phyloP scores from a whole-genome alignment of 2,329 filamentous ascomycete genomes.

The Mollisia scopiformis region DNA sequence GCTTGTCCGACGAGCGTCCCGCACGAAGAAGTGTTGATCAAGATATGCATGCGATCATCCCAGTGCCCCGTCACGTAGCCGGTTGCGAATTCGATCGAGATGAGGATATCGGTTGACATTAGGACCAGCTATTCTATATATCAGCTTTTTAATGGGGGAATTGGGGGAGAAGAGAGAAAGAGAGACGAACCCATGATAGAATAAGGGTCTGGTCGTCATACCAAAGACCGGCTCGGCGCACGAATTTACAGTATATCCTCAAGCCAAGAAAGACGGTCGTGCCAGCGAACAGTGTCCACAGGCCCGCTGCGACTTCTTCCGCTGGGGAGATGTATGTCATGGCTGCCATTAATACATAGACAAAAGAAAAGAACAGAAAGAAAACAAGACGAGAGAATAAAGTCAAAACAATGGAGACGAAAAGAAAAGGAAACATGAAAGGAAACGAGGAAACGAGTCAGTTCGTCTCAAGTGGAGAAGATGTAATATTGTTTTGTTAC shows the following conservation, averaged over 20 bases:
- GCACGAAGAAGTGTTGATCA: constrained; percentile 45
- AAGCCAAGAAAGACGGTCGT: constrained; percentile 22
- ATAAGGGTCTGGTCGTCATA: constrained; percentile 28
- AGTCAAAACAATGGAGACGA: background rate
- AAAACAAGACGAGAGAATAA: constrained; percentile 1
- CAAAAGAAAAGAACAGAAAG: constrained; percentile 19
- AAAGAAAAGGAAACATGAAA: background rate
- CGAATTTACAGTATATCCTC: constrained; percentile 22
- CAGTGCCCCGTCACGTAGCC: constrained; percentile 51
- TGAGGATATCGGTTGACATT: constrained; percentile 48
- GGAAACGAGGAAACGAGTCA: too few relatives aligned
- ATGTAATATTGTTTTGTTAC: too few relatives aligned
- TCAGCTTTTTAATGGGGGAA: background rate
- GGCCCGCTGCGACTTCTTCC: constrained; percentile 20
- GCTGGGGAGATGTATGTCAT: constrained; percentile 21
- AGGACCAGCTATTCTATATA: constrained; percentile 41
- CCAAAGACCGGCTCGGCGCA: constrained; percentile 22
- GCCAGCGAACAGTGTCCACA: constrained; percentile 25
- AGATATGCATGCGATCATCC: constrained; percentile 55
- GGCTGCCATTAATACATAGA: too few relatives aligned
- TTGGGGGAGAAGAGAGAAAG: background rate
- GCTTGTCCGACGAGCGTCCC: constrained; percentile 38
- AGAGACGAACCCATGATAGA: constrained; percentile 20
- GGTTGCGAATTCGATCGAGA: constrained; percentile 49
- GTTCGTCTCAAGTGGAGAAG: too few relatives aligned